phyloP scores from a whole-genome alignment of 257 asterid species.

The Lithospermum erythrorhizon region DNA sequence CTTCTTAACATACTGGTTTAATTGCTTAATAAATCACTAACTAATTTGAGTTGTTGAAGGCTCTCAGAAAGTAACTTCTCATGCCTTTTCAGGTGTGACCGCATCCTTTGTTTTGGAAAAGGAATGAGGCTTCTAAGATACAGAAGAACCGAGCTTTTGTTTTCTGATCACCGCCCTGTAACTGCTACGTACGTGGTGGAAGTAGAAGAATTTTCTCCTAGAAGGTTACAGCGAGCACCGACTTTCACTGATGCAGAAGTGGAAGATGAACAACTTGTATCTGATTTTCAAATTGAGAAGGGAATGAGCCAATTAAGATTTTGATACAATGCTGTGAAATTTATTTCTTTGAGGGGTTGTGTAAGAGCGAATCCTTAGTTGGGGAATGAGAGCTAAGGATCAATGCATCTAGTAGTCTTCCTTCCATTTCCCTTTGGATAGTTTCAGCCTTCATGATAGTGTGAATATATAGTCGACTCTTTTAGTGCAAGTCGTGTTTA shows the following conservation, averaged over 20 bases:
- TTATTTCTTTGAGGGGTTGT: too few relatives aligned
- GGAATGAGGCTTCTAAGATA: slow-evolving; percentile 68
- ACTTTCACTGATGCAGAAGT: slow-evolving; percentile 83
- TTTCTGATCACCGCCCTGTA: slow-evolving; percentile 96
- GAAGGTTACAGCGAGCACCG: slow-evolving; percentile 78
- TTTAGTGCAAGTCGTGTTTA: too few relatives aligned
- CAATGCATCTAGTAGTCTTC: not conserved
- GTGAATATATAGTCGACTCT: not conserved
- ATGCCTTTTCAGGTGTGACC: slow-evolving; percentile 65
- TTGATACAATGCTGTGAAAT: not conserved
- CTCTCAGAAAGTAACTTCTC: not conserved
- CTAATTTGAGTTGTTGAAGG: not conserved
- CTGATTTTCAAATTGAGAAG: slow-evolving; percentile 20
- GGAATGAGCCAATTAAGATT: slow-evolving; percentile 19
- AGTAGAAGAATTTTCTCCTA: slow-evolving; percentile 74
- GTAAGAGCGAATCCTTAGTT: not conserved
- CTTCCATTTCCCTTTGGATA: too few relatives aligned
- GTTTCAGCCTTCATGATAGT: not conserved
- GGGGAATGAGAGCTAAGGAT: not conserved
- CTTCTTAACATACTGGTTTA: too few relatives aligned
- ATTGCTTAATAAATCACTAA: not conserved
- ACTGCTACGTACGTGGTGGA: slow-evolving; percentile 66
- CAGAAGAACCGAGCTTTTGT: slow-evolving; percentile 49
- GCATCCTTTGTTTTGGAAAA: slow-evolving; percentile 71
- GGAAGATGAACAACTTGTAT: slow-evolving; percentile 40